A percentile compares a stretch with the other conserved stretches of the same genome.
phyloP scores from a whole-genome alignment of 441 rosid species.

The Jatropha podagrica region DNA sequence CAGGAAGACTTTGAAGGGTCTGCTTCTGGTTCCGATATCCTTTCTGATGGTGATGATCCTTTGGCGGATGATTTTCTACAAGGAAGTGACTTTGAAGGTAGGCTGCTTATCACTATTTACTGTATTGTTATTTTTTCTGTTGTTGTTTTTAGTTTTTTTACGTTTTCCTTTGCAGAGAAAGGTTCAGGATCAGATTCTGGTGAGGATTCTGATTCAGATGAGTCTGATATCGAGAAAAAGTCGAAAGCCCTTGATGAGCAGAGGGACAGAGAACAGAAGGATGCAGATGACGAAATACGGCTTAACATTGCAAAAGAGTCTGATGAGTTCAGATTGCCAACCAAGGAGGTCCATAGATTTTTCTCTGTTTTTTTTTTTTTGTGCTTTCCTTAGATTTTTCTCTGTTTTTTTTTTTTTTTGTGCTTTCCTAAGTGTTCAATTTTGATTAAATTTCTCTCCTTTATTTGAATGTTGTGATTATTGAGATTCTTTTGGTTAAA shows the following conservation, averaged over 20 bases:
- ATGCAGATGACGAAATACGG: slow-evolving; percentile 64
- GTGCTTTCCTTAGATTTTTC: background rate
- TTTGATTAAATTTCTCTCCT: background rate
- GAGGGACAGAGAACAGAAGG: slow-evolving; percentile 49
- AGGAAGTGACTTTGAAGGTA: slow-evolving; percentile 64
- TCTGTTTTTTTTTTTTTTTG: background rate
- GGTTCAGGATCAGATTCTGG: slow-evolving; percentile 31
- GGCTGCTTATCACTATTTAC: background rate
- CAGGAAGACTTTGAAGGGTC: slow-evolving; percentile 13
- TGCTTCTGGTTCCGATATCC: slow-evolving; percentile 62
- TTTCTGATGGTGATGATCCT: slow-evolving; percentile 61
- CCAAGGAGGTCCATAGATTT: slow-evolving; percentile 50
- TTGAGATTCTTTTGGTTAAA: slow-evolving; percentile 7
- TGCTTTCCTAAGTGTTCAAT: background rate
- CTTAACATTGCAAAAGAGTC: slow-evolving; percentile 74
- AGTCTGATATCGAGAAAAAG: slow-evolving; percentile 56
- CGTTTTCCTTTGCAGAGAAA: slow-evolving; percentile 32
- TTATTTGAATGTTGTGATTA: slow-evolving; percentile 7
- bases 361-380: background rate
- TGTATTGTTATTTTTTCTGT: background rate
- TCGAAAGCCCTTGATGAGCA: slow-evolving; percentile 59
- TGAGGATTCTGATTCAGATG: slow-evolving; percentile 53
- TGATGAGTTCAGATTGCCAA: slow-evolving; percentile 85
- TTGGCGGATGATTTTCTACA: slow-evolving; percentile 62
- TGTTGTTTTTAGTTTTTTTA: slow-evolving; percentile 6